Evolutionary conservation across 495 filamentous ascomycete species (phyloP), one percentile per base, ranked within the genome.

Genomic region (Cercophora samala): DNA sequence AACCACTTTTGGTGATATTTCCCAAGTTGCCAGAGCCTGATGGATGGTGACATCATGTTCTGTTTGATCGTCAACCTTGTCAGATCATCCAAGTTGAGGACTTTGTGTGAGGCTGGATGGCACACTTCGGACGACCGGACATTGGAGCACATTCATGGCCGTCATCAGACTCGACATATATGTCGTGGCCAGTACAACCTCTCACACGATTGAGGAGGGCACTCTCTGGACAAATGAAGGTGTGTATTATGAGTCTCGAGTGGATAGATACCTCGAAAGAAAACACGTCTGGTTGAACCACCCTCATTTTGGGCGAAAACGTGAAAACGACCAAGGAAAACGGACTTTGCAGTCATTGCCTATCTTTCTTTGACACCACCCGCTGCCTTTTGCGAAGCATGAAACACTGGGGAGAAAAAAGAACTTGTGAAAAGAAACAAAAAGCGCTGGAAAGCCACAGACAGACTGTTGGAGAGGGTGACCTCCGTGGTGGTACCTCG

Each of bases 331-430:
- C 19, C 19, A 24, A 26, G 24, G 24, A 60, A 60, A 60, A 24
- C 8, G 58, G 54, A 60, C 58, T 60, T 60, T 60, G 58, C 58
- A 60, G 58, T 60, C 58, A 13, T 22, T 21, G 54, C 19, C 19
- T 22, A 58, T 58, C 54, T 58, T 58, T 58, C 54, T 9, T 22
- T 9, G 23, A 58, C 54, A 58, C 19, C 37, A 13, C 37, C 37
- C 37, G 37, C 37, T 46, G 15, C 37, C 37, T 46, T 46, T 46
- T 46, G 3, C 37, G 15, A 17, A 46, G 2, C 5, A 46, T 17
- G 15, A 0, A 46, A 46, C 15, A 11, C 37, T 17, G 15, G 15
- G 13, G 11, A 46, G 15, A 46, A 46, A 46, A 46, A 9, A 13
- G 13, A 60, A 26, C 26, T 18, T 62, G 1, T 24, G 32, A 21